Base-by-base conservation (phyloP, 176 grass and related monocot genomes). In the Raddia guianensis region DNA sequence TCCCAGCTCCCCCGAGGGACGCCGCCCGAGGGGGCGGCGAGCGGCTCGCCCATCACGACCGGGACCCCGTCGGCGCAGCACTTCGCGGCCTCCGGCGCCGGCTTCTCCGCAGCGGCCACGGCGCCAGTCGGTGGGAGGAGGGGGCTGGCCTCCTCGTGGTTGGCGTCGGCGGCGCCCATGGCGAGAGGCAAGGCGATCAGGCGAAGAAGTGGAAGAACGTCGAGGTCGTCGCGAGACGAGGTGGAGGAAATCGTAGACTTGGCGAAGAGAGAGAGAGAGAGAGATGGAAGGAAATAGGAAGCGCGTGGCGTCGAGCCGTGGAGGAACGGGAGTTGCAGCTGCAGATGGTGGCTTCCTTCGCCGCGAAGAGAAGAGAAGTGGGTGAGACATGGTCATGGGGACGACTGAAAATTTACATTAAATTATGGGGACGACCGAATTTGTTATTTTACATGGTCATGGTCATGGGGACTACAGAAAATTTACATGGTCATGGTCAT, bases 11-110 rank as follows among this genome's bases (percentile, higher is more conserved):
- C 87, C 16, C 90, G 85, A 18, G 77, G 84, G 43, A 80, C 47
- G 35, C 59, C 63, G 10, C 48, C 76, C 0, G 27, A 63, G 53
- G 61, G 34, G 11, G 77, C 58, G 42, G 71, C 70, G 32, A 92
- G 75, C 10, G 92, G 92, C 86, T 87, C 84, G 34, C 89, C 86
- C 69, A 94, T 80, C 50, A 94, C 89, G 77, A 68, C 76, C 2
- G 95, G 95, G 14, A 90, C 77, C 49, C 90, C 95, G 14, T 94
- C 77, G 10, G 86, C 76, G 11, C 71, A 87, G 13, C 43, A 54
- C 55, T 79, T 87, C 53, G 12, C 14, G 46, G 66, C 50, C 72
- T 77, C 77, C 20, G 35, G 63, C 12, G 12, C 55, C 34, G 35
- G 43, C 72, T 85, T 76, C 72, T 77, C 52, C 55, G 16, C 84